These are phyloP conservation scores for Pyricularia sp. DNA, from an alignment of 2,329 filamentous ascomycete genomes.

Conservation along the genomic window DNA sequence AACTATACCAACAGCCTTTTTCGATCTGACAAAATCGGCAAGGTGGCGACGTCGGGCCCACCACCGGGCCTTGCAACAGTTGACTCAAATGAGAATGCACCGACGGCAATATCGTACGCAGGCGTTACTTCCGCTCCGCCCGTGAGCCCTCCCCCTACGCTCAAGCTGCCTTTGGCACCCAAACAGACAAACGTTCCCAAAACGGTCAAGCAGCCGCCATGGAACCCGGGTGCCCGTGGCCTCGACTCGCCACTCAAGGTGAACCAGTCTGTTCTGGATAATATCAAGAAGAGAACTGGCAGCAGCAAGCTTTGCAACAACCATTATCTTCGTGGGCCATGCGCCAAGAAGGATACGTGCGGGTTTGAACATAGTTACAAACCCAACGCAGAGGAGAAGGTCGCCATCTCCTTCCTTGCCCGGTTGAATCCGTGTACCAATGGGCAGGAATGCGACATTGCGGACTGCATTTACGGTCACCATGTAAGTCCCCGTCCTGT, in stretches of 20 bases:
- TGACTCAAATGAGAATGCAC: not conserved
- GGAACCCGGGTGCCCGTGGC: constrained; percentile 42
- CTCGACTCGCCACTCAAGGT: constrained; percentile 38
- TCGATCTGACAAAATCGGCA: constrained; percentile 36
- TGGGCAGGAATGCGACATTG: constrained; percentile 43
- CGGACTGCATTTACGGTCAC: constrained; percentile 50
- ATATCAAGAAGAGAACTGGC: constrained; percentile 41
- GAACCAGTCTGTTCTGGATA: constrained; percentile 33
- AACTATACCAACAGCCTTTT: constrained; percentile 36
- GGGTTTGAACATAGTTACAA: constrained; percentile 44
- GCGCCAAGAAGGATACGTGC: constrained; percentile 40
- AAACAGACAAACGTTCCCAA: constrained; percentile 10
- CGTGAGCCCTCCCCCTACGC: constrained; percentile 11
- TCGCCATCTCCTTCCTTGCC: constrained; percentile 41
- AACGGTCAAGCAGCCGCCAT: constrained; percentile 20
- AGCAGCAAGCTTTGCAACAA: constrained; percentile 48
- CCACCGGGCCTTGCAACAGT: constrained; percentile 4
- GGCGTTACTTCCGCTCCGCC: constrained; percentile 19
- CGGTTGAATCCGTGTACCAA: constrained; percentile 43
- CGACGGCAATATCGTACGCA: constrained; percentile 23
- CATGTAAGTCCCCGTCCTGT: constrained; percentile 29
- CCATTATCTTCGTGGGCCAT: constrained; percentile 45
- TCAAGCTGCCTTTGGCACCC: constrained; percentile 26
- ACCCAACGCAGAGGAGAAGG: constrained; percentile 38
- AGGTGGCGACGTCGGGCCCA: constrained; percentile 7